These are phyloP conservation scores for Xylaria sp. DNA, from an alignment of 2,329 filamentous ascomycete species.

Conservation along the genomic window DNA sequence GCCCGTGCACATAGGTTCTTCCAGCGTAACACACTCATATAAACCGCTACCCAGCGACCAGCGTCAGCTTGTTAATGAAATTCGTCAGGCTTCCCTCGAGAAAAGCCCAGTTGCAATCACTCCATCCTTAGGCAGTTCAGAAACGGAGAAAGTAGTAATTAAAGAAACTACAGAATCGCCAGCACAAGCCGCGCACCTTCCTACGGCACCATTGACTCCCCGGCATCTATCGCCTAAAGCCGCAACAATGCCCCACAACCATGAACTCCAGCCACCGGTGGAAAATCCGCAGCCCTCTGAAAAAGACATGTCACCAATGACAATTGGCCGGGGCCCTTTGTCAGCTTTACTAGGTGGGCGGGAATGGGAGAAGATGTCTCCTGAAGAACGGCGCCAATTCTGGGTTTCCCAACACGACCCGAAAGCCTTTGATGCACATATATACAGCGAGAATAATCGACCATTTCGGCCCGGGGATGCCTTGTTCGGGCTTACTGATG, in stretches of 20 bases:
- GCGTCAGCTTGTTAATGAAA: constrained; percentile 14
- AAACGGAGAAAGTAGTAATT: background rate
- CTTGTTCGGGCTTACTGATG: constrained; percentile 38
- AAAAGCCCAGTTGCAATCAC: constrained; percentile 17
- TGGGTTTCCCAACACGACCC: constrained; percentile 45
- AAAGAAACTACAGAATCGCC: constrained; percentile 9
- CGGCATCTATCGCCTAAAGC: background rate
- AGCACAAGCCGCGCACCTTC: background rate
- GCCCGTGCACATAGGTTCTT: constrained; percentile 8
- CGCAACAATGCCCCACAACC: background rate
- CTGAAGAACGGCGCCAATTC: constrained; percentile 39
- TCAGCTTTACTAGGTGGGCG: constrained; percentile 27
- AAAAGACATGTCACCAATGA: background rate
- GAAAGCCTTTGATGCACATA: constrained; percentile 52
- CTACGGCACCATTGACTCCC: background rate
- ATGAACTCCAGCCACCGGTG: constrained; percentile 2
- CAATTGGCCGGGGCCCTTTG: constrained; percentile 13
- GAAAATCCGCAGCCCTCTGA: constrained; percentile 1
- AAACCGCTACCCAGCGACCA: background rate
- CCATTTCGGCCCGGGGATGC: constrained; percentile 44
- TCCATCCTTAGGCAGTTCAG: background rate
- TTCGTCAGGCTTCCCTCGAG: background rate
- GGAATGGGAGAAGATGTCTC: constrained; percentile 36
- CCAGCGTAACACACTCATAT: constrained; percentile 2
- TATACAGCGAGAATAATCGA: constrained; percentile 53